A percentile compares a stretch with the other conserved stretches of the same genome.
Evolutionary conservation across 306 rosid genomes (phyloP).

Genomic region (Trichosanthes truncata): DNA sequence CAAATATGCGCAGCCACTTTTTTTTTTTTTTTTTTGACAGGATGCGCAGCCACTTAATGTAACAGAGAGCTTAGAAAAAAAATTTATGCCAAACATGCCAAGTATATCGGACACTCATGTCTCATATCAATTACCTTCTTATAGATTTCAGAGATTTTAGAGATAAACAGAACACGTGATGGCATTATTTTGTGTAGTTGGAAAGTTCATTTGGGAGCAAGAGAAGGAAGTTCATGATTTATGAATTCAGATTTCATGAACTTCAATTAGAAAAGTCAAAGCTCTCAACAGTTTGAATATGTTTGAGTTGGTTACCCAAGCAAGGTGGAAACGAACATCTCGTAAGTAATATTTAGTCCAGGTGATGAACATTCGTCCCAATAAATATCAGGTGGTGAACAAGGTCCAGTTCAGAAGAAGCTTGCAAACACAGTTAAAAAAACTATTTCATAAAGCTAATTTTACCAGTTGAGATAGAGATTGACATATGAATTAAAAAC

Average conservation of each 20-base stretch:
- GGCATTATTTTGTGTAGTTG: not conserved
- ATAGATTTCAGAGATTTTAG: not conserved
- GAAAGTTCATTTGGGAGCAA: not conserved
- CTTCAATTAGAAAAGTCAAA: not conserved
- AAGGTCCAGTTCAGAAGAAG: not conserved
- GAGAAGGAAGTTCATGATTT: not conserved
- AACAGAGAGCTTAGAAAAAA: not conserved
- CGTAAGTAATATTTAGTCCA: not conserved
- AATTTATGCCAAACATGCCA: not conserved
- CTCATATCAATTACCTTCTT: not conserved
- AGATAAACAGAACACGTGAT: not conserved
- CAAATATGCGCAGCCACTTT: not conserved
- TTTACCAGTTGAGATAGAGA: not conserved
- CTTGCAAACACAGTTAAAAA: not conserved
- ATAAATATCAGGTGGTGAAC: not conserved
- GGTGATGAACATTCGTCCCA: not conserved
- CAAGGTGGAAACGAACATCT: not conserved
- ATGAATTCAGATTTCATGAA: not conserved
- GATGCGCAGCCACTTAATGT: not conserved
- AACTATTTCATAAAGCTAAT: not conserved
- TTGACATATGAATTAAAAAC: constrained; percentile 2
- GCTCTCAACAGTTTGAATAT: not conserved
- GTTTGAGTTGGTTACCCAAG: not conserved
- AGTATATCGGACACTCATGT: not conserved
- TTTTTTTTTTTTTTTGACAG: too few relatives aligned